Base-by-base conservation (phyloP, 345 rosid genomes). In the Cardiospermum halicacabum region DNA sequence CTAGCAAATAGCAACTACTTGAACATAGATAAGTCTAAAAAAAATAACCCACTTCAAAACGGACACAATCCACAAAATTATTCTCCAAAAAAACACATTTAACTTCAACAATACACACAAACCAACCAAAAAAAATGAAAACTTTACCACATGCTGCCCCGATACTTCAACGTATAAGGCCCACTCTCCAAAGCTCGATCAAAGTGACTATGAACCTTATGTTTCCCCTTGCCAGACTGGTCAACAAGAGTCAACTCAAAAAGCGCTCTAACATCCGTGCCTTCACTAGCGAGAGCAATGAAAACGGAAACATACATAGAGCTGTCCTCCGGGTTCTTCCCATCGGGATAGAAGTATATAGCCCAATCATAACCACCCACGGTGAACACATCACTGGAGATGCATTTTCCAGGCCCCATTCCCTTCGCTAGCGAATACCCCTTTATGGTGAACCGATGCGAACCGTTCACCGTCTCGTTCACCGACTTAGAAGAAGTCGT, bases 351-450 rank as follows among this genome's bases (percentile, higher is more conserved):
- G 55, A 95, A 95, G 75, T 87, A 91, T 65, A 95, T 74, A 64
- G 87, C 91, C 99, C 99, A 95, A 31, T 91, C 90, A 66, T 79
- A 91, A 10, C 99, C 99, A 2, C 92, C 98, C 19, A 89, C 85
- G 55, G 91, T 75, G 78, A 95, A 91, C 21, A 84, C 40, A 37
- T 89, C 96, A 83, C 97, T 91, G 60, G 88, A 56, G 42, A 95
- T 78, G 71, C 80, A 89, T 57, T 84, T 89, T 3, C 99, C 97
- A 0, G 89, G 39, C 0, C 92, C 90, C 91, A 82, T 80, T 22
- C 96, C 97, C 70, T 86, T 87, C 13, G 96, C 89, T 55, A 91
- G 72, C 4, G 93, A 95, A 69, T 82, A 95, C 10, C 96, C 93
- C 64, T 80, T 86, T 55, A 95, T 89, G 55, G 80, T 78, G 54